Evolutionary conservation across 495 filamentous ascomycete genomes (phyloP).

Genomic region (Annulohypoxylon nitens): DNA sequence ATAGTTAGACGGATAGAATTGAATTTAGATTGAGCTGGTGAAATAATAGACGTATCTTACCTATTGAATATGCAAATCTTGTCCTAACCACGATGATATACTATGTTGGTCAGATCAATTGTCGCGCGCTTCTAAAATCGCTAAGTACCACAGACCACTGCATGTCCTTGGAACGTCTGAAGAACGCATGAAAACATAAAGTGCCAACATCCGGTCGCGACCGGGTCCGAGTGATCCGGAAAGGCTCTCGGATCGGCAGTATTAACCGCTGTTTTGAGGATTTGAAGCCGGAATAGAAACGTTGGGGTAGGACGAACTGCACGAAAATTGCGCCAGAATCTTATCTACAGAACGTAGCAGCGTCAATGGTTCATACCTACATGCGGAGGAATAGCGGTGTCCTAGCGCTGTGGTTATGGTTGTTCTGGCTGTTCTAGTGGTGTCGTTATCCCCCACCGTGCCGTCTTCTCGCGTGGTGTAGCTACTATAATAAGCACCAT

Average conservation of each 20-base stretch:
- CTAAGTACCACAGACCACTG: too few species aligned
- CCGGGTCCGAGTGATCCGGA: slow-evolving; percentile 22
- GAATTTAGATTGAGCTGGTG: not conserved
- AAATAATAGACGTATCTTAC: not conserved
- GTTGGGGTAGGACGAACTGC: not conserved
- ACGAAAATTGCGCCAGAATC: slow-evolving; percentile 15
- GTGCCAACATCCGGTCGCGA: not conserved
- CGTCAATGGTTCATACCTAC: slow-evolving; percentile 16
- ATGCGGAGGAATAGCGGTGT: slow-evolving; percentile 38
- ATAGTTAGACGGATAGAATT: not conserved
- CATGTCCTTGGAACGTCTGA: too few species aligned
- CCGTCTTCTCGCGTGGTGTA: slow-evolving; percentile 2
- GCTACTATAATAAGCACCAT: slow-evolving; percentile 40
- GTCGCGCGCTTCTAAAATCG: too few species aligned
- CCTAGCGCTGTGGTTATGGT: not conserved
- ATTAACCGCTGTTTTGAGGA: slow-evolving; percentile 11
- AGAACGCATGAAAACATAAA: not conserved
- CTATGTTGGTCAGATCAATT: not conserved
- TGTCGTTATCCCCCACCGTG: not conserved
- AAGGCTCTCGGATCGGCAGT: slow-evolving; percentile 23
- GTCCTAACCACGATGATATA: not conserved
- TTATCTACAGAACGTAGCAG: slow-evolving; percentile 20
- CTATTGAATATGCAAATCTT: not conserved
- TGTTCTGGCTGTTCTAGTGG: too few species aligned
- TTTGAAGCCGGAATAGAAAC: slow-evolving; percentile 18